These are phyloP conservation scores for Apocynum venetum DNA, from an alignment of 257 asterid species.

Conservation along the genomic window DNA sequence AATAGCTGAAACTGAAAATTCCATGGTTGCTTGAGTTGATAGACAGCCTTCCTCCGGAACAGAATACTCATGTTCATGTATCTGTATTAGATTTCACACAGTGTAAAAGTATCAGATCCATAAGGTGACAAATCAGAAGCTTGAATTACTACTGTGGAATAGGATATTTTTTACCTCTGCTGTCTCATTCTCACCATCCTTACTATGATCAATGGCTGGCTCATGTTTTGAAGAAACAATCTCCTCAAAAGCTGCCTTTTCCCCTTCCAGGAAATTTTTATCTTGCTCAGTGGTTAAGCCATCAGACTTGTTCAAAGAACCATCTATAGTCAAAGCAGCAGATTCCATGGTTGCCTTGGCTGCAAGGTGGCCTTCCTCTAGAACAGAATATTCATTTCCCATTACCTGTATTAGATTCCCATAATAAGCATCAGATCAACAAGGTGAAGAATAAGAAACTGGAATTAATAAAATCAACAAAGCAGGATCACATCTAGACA, in stretches of 20 bases:
- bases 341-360: background rate
- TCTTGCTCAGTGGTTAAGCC: constrained; percentile 20
- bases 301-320: constrained; percentile 3
- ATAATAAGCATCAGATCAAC: background rate
- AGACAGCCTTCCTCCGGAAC: background rate
- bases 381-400: background rate
- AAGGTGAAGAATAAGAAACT: constrained; percentile 5
- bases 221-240: constrained; percentile 19
- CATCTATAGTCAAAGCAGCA: background rate
- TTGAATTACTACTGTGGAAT: background rate
- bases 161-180: background rate
- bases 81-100: background rate
- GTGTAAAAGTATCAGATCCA: background rate
- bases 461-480: background rate
- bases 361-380: background rate
- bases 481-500: background rate
- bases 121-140: constrained; percentile 3
- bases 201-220: background rate
- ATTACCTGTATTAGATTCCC: constrained; percentile 1
- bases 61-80: background rate
- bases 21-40: constrained; percentile 6
- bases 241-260: constrained; percentile 6
- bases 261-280: background rate
- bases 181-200: background rate
- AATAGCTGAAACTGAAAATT: background rate